Evolutionary conservation across 176 grass and related monocot genomes (phyloP), one percentile per base, ranked within the genome.

Genomic region (Eremochloa ophiuroides): DNA sequence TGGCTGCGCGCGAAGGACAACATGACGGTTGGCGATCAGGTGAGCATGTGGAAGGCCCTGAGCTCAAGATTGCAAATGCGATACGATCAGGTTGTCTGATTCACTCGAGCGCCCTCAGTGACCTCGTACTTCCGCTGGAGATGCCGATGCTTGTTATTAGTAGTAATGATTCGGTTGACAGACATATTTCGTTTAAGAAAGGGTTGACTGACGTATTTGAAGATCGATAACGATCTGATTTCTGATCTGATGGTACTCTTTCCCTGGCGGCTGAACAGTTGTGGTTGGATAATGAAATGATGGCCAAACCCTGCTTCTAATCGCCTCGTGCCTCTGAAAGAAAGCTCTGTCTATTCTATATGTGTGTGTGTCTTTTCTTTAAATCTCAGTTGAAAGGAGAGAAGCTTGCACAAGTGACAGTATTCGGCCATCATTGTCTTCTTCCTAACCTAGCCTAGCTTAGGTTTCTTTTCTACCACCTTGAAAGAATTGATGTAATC

Each of bases 41-140:
- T 26, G 55, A 4, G 1, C 73, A 82, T 85, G 77, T 73, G 87
- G 48, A 7, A 8, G 64, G n/a, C 82, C 78, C 83, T 86, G 88
- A 82, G 23, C 60, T 59, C 39, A 90, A 82, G 79, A 90, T 79
- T 17, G 67, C 50, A 37, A 20, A 16, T 4, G 48, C 22, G 69
- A 87, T 81, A 62, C 47, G 66, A 42, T 77, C 83, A 69, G 58
- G 73, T 83, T 64, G 18, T 83, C 38, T 50, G 69, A 35, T 79
- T 80, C 39, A 56, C 25, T 46, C 43, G 26, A 20, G 25, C 56
- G 27, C 34, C 47, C 66, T 10, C 55, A 56, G 62, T n/a, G 35
- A 72, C 78, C 83, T 86, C 78, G 73, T 82, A 82, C 83, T 59
- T 29, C 51, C 22, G 39, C 7, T 7, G 37, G 37, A 38, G 37